Percentiles rank a stretch among this genome's conserved stretches.
phyloP scores from a whole-genome alignment of 805 yeast species.

The Saccharomycopsis oosterbeekiorum region DNA sequence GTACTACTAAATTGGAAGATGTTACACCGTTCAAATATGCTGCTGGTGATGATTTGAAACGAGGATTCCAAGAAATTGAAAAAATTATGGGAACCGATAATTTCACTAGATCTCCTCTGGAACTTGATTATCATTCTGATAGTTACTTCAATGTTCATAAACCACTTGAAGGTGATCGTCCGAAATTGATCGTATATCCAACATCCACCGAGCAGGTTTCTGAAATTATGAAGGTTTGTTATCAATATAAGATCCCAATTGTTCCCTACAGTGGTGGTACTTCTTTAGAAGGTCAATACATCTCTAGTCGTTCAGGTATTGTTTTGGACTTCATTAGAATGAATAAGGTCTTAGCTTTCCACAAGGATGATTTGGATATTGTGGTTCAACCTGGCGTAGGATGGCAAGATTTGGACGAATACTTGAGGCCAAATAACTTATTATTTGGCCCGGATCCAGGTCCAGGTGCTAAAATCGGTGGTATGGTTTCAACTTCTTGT shows the following conservation, averaged over 20 bases:
- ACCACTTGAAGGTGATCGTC: conserved; percentile 48
- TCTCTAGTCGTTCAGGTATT: conserved; percentile 59
- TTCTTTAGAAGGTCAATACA: conserved; percentile 73
- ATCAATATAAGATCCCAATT: conserved; percentile 53
- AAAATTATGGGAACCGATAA: conserved; percentile 29
- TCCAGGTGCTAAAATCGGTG: conserved; percentile 74
- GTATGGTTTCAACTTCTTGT: conserved; percentile 69
- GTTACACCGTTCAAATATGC: conserved; percentile 34
- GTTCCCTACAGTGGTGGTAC: conserved; percentile 77
- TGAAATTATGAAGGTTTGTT: conserved; percentile 48
- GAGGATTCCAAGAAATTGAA: conserved; percentile 35
- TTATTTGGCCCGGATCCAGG: conserved; percentile 74
- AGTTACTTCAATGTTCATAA: conserved; percentile 56
- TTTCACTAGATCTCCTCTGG: conserved; percentile 27
- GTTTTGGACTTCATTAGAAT: conserved; percentile 50
- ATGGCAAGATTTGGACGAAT: conserved; percentile 61
- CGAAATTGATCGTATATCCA: conserved; percentile 53
- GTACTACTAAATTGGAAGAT: conserved; percentile 29
- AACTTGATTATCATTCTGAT: conserved; percentile 46
- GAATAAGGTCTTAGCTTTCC: conserved; percentile 46
- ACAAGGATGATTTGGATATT: conserved; percentile 58
- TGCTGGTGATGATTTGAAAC: conserved; percentile 27
- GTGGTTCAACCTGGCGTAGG: conserved; percentile 72
- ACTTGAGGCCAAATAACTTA: conserved; percentile 36
- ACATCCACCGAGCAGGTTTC: conserved; percentile 59